These are phyloP conservation scores for Suillus subluteus DNA, from an alignment of 768 basidiomycete species.

Conservation along the genomic window DNA sequence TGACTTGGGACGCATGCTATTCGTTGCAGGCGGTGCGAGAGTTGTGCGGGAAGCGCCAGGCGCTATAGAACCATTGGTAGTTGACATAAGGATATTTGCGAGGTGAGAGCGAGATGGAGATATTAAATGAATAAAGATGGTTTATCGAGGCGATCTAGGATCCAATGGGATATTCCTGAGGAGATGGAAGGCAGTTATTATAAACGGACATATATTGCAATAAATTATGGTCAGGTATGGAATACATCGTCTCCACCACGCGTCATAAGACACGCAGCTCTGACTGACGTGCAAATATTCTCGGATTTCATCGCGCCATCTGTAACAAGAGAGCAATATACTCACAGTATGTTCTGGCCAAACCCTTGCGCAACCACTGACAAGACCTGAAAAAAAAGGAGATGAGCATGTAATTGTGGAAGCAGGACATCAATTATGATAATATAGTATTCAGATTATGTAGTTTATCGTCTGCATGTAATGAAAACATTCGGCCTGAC, in stretches of 20 bases:
- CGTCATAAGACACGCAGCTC: conserved; percentile 37
- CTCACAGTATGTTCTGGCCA: background rate
- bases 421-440: background rate
- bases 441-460: conserved; percentile 12
- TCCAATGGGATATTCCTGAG: background rate
- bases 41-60: conserved; percentile 34
- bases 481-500: conserved; percentile 44
- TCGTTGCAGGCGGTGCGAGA: conserved; percentile 30
- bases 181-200: conserved; percentile 2
- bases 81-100: conserved; percentile 33
- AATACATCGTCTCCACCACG: conserved; percentile 43
- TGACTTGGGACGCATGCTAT: conserved; percentile 44
- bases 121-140: conserved; percentile 10
- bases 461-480: conserved; percentile 16
- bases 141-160: background rate
- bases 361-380: background rate
- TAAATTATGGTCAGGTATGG: conserved; percentile 44
- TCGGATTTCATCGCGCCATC: conserved; percentile 44
- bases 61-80: conserved; percentile 34
- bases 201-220: background rate
- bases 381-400: conserved; percentile 4
- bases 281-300: conserved; percentile 69
- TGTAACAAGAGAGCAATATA: conserved; percentile 3
- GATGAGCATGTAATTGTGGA: background rate
- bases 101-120: conserved; percentile 32